Percentiles rank a stretch among this genome's conserved stretches.
Evolutionary conservation across 192 early-diverging fungal genomes (phyloP).

Genomic region (Chytriomyces sp.): DNA sequence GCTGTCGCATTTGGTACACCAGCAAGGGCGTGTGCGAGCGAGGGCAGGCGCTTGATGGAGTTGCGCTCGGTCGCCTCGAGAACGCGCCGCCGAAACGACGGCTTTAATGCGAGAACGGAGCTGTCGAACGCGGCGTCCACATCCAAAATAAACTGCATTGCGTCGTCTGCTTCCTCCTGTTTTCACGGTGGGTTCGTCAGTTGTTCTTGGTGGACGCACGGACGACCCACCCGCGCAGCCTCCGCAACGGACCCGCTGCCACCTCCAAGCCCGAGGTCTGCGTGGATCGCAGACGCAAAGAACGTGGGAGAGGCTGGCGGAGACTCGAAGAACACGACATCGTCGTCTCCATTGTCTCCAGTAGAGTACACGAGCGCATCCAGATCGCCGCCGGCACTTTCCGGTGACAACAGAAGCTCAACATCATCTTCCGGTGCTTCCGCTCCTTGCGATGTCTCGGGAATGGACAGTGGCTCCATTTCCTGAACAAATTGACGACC

Average conservation of each 20-base stretch:
- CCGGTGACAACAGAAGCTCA: background rate
- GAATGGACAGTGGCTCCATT: too few relatives aligned
- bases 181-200: too few relatives aligned
- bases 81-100: background rate
- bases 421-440: background rate
- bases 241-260: too few relatives aligned
- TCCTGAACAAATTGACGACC: too few relatives aligned
- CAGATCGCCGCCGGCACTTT: background rate
- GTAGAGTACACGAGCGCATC: background rate
- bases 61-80: background rate
- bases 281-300: background rate
- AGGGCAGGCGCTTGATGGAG: too few relatives aligned
- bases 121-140: too few relatives aligned
- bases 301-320: conserved; percentile 3
- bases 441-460: background rate
- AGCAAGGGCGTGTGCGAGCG: too few relatives aligned
- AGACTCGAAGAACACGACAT: background rate
- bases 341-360: background rate
- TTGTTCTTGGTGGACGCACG: too few relatives aligned
- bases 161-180: too few relatives aligned
- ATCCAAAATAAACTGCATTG: too few relatives aligned
- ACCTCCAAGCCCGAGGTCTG: background rate
- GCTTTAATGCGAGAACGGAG: background rate
- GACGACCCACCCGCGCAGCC: too few relatives aligned
- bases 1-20: too few relatives aligned